These are phyloP conservation scores for Diplodia sapinea DNA, from an alignment of 2,329 filamentous ascomycete species.

Conservation along the genomic window DNA sequence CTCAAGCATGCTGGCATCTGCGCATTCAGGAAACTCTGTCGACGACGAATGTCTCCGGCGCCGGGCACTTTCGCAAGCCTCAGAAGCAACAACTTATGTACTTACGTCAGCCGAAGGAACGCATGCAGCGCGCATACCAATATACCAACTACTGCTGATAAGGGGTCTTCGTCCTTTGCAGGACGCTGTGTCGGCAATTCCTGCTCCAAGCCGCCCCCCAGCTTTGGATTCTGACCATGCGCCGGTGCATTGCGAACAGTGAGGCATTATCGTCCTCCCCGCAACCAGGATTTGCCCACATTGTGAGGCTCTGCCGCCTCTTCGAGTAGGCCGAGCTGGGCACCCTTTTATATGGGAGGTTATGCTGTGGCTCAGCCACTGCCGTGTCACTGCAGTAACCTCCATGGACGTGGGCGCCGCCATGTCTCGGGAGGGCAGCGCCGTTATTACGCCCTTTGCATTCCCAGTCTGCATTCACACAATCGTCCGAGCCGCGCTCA, in stretches of 20 bases:
- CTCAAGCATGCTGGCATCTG: background rate
- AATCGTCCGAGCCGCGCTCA: background rate
- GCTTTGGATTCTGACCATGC: background rate
- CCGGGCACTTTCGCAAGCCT: background rate
- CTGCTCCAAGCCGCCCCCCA: background rate
- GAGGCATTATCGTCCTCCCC: background rate
- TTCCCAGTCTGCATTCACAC: background rate
- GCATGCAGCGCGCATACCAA: background rate
- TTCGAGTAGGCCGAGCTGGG: background rate
- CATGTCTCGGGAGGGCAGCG: background rate
- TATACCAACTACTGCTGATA: background rate
- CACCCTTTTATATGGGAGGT: constrained; percentile 1
- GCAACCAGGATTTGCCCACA: background rate
- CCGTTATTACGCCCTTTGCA: background rate
- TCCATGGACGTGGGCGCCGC: background rate
- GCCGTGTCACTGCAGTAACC: background rate
- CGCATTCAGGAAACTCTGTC: background rate
- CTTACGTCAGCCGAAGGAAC: constrained; percentile 12
- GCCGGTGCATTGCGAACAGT: background rate
- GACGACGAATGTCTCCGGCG: background rate
- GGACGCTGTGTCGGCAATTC: background rate
- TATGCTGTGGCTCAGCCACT: constrained; percentile 1
- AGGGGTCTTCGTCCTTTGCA: background rate
- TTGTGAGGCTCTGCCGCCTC: background rate
- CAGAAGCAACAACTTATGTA: background rate